phyloP scores from a whole-genome alignment of 805 yeast genomes.

The Ogataea trehaloabstinens region DNA sequence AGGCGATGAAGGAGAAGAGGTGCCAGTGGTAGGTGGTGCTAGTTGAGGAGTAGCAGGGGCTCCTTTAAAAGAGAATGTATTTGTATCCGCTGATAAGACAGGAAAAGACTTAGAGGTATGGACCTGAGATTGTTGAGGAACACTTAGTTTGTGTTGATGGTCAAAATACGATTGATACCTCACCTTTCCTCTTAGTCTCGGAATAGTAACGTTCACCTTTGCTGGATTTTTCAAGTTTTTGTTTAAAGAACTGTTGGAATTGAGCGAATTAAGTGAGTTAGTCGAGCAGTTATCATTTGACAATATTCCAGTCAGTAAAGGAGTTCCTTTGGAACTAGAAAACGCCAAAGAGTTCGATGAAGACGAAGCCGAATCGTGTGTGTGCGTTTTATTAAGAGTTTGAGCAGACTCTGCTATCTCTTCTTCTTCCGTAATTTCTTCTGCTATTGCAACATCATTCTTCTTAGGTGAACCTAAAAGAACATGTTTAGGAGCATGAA shows the following conservation, averaged over 20 bases:
- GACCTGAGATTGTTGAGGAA: constrained; percentile 3
- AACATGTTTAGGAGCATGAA: constrained; percentile 28
- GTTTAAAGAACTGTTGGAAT: constrained; percentile 19
- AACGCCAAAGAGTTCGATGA: constrained; percentile 19
- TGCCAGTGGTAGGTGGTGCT: neutral
- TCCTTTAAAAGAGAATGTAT: neutral
- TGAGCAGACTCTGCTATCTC: constrained; percentile 11
- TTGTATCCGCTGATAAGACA: neutral
- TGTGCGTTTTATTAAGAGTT: constrained; percentile 10
- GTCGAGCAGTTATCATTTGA: constrained; percentile 24
- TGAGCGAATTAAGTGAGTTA: constrained; percentile 26
- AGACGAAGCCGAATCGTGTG: constrained; percentile 22
- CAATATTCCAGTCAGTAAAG: constrained; percentile 16
- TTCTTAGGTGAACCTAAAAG: constrained; percentile 31
- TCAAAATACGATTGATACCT: constrained; percentile 33
- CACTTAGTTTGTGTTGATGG: constrained; percentile 24
- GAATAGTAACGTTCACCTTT: constrained; percentile 21
- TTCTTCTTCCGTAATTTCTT: constrained; percentile 30
- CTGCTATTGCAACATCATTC: constrained; percentile 29
- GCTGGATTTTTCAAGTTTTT: constrained; percentile 13
- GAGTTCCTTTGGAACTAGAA: constrained; percentile 16
- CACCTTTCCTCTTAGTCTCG: constrained; percentile 28
- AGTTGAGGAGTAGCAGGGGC: neutral
- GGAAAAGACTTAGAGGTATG: neutral
- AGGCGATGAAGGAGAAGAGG: constrained; percentile 13